Evolutionary conservation across 2,329 filamentous ascomycete genomes (phyloP).

Genomic region (Alternaria ethzedia): DNA sequence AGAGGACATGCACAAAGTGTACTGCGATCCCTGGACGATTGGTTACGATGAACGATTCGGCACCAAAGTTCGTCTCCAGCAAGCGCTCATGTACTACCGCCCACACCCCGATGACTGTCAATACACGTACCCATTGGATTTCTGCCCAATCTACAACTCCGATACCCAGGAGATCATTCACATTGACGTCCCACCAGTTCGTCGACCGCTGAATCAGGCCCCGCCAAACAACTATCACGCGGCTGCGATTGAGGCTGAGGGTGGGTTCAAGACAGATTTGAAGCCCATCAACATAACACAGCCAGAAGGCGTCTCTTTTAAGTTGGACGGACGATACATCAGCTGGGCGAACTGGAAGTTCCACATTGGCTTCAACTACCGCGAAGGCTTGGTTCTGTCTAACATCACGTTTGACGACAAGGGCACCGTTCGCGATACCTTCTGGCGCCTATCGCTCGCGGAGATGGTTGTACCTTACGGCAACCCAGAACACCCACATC

Average conservation of each 20-base stretch:
- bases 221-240: conserved; percentile 81
- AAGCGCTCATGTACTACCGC: conserved; percentile 95
- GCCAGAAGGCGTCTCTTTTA: conserved; percentile 88
- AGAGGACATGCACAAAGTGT: conserved; percentile 92
- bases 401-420: conserved; percentile 91
- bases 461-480: conserved; percentile 96
- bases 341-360: conserved; percentile 95
- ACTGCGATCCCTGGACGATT: conserved; percentile 96
- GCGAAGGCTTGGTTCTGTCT: conserved; percentile 87
- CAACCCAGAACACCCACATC: conserved; percentile 79
- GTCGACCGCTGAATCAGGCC: conserved; percentile 75
- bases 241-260: conserved; percentile 71
- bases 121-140: conserved; percentile 90
- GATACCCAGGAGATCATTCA: conserved; percentile 79
- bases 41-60: conserved; percentile 92
- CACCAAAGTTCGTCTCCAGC: conserved; percentile 78
- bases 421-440: conserved; percentile 74
- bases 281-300: conserved; percentile 90
- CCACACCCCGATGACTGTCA: conserved; percentile 85
- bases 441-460: conserved; percentile 86
- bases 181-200: conserved; percentile 81
- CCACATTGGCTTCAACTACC: conserved; percentile 93
- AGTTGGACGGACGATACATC: conserved; percentile 73
- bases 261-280: conserved; percentile 77
- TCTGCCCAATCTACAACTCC: conserved; percentile 88